These are phyloP conservation scores for Saccharomycopsis malanga DNA, from an alignment of 805 yeast genomes.

Conservation along the genomic window DNA sequence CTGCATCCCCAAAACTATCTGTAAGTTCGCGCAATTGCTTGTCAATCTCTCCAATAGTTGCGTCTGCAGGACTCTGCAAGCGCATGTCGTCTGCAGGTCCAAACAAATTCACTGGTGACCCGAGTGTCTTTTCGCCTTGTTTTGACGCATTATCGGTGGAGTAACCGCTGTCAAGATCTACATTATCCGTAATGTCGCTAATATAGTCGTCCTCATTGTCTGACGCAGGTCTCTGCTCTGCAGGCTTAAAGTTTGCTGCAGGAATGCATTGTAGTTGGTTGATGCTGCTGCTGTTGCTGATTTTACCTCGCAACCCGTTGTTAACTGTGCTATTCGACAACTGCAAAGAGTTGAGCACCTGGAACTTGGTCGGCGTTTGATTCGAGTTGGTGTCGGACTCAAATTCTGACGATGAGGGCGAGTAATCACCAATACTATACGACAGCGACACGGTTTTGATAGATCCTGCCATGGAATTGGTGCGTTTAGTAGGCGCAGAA, in stretches of 20 bases:
- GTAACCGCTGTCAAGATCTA: conserved; percentile 1
- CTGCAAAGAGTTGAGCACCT: conserved; percentile 15
- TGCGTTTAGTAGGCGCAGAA: background rate
- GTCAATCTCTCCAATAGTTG: conserved; percentile 10
- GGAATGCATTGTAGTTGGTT: background rate
- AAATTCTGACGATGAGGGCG: conserved; percentile 40
- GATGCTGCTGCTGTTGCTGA: conserved; percentile 9
- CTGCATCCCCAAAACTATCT: background rate
- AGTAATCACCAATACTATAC: conserved; percentile 40
- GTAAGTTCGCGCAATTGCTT: conserved; percentile 9
- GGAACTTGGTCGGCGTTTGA: conserved; percentile 25
- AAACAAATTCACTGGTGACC: conserved; percentile 16
- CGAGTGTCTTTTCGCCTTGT: conserved; percentile 1
- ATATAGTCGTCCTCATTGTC: conserved; percentile 1
- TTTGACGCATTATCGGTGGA: background rate
- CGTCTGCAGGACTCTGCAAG: background rate
- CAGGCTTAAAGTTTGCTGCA: background rate
- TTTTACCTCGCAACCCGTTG: conserved; percentile 10
- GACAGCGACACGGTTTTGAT: conserved; percentile 25
- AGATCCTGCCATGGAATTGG: background rate
- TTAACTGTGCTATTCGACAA: conserved; percentile 9
- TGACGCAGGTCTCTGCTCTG: background rate
- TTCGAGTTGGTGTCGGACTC: conserved; percentile 25
- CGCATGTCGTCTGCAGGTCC: background rate
- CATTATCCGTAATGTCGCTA: conserved; percentile 9